Evolutionary conservation across 139 green algal genomes (phyloP), one percentile per base, ranked within the genome.

Genomic region (Tetradesmus lagerheimii): DNA sequence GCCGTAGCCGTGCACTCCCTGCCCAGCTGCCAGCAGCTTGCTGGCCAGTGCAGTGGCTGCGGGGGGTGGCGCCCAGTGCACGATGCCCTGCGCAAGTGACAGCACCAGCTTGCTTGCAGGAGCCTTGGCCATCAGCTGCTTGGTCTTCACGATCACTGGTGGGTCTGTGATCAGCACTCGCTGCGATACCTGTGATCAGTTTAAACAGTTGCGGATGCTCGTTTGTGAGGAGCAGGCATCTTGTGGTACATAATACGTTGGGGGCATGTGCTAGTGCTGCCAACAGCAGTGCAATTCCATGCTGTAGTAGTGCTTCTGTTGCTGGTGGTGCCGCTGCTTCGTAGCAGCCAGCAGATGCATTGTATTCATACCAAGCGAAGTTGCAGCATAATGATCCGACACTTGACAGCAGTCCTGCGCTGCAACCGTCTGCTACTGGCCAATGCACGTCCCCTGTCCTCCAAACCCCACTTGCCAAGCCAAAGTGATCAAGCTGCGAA

Each of bases 11-110:
- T 71, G 57, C 57, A 71, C 67, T 37, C 34, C 57, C 74, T 82
- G 31, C 1, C 45, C 80, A n/a, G 29, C 15, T 8, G 57, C 31
- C 64, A 89, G 77, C 57, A 82, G 34, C 47, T 87, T 29, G 9
- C 27, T 18, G 25, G 94, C 97, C 15, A 39, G 41, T 18, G 95
- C 81, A 18, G 98, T 67, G 1, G 97, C 97, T 6, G 50, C 43
- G 0, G 89, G 45, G 2, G 97, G 97, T 20, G 97, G 97, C 45
- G 50, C 9, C 97, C 97, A 99, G 87, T 97, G 90, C 34, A 98
- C 96, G 27, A 99, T 94, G 81, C 95, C 97, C 92, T 99, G 97
- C 0, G 95, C 96, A 0, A 97, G 92, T 0, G 92, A 96, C 23
- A 96, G 38, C 0, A 94, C 93, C 5, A 90, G 93, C 35, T 89